Percentiles rank a stretch among this genome's conserved stretches.
Conservation (phyloP, 345 rosid genomes). For the Linum lewisii region DNA sequence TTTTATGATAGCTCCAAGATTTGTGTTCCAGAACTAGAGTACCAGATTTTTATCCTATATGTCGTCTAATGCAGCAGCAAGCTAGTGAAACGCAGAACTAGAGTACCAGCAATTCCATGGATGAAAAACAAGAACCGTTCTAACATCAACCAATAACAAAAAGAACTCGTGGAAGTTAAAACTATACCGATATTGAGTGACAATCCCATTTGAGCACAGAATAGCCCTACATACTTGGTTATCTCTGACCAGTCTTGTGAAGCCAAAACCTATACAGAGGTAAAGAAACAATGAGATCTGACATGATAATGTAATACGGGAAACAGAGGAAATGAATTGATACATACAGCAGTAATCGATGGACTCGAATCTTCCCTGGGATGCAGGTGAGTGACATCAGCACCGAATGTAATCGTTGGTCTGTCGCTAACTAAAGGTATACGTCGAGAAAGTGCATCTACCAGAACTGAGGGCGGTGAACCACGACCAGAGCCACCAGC, state of each 20-base stretch:
- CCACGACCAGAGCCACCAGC: no score
- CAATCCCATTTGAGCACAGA: constrained; percentile 97
- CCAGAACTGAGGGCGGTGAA: no score
- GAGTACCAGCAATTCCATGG: no score
- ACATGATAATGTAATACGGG: neutral
- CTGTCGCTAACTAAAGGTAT: constrained; percentile 93
- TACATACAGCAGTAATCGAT: constrained; percentile 92
- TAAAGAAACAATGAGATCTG: neutral
- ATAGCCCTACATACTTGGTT: constrained; percentile 95
- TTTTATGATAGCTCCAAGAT: no score
- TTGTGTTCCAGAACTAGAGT: no score
- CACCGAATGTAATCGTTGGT: constrained; percentile 95
- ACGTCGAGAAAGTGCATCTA: constrained; percentile 82
- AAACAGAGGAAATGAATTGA: neutral
- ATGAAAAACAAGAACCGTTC: no score
- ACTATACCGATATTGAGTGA: no score
- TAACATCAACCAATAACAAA: no score
- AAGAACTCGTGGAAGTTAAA: no score
- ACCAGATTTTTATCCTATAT: no score
- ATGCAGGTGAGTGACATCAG: constrained; percentile 99
- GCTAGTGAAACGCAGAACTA: no score
- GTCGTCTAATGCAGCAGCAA: no score
- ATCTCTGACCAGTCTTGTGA: constrained; percentile 99
- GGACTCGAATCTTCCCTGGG: constrained; percentile 99
- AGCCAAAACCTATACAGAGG: constrained; percentile 70